Percentiles rank a stretch among this genome's conserved stretches.
Evolutionary conservation across 768 basidiomycete species (phyloP).

Genomic region (Macrocybe gigantea): DNA sequence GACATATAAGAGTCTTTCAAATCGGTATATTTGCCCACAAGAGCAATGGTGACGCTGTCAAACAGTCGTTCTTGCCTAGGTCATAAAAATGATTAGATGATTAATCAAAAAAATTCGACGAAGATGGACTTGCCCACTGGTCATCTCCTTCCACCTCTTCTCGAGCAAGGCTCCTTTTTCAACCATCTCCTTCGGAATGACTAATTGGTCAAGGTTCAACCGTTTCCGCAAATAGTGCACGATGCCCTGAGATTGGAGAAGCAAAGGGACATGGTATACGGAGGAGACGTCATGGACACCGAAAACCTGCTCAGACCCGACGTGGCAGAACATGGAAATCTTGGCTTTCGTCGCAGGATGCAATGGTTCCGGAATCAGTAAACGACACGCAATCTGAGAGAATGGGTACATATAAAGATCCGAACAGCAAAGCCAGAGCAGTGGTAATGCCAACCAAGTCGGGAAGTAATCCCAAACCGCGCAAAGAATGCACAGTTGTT

Average conservation of each 20-base stretch:
- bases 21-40: conserved; percentile 97
- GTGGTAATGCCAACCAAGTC: conserved; percentile 61
- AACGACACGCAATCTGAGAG: conserved; percentile 84
- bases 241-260: conserved; percentile 91
- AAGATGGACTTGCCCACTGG: conserved; percentile 52
- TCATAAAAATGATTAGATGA: neutral
- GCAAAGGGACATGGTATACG: conserved; percentile 94
- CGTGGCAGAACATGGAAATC: conserved; percentile 99
- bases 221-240: conserved; percentile 76
- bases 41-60: conserved; percentile 81
- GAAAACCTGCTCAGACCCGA: conserved; percentile 81
- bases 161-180: conserved; percentile 62
- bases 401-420: neutral
- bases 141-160: conserved; percentile 77
- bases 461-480: conserved; percentile 88
- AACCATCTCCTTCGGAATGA: conserved; percentile 48
- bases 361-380: conserved; percentile 76
- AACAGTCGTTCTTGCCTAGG: conserved; percentile 88
- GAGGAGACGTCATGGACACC: conserved; percentile 96
- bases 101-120: neutral
- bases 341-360: conserved; percentile 85
- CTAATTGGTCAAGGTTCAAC: conserved; percentile 61
- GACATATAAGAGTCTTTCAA: conserved; percentile 99
- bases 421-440: neutral
- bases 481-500: conserved; percentile 89